A percentile compares a stretch with the other conserved stretches of the same genome.
These are phyloP conservation scores for Arthrobotrys sinensis DNA, from an alignment of 2,329 filamentous ascomycete species.

Conservation along the genomic window DNA sequence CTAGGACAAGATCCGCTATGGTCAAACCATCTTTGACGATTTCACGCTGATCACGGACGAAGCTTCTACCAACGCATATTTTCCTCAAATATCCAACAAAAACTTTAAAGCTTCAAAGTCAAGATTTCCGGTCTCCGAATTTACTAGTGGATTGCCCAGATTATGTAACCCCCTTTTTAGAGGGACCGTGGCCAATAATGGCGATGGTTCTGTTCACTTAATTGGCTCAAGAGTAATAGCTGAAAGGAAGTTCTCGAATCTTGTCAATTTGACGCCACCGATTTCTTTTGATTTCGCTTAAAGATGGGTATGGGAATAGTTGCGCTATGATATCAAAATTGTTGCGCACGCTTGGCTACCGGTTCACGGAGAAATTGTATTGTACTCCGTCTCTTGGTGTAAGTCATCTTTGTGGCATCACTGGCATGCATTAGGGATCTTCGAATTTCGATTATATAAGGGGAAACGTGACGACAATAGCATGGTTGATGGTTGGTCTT, in stretches of 20 bases:
- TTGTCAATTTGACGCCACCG: neutral
- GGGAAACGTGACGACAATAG: neutral
- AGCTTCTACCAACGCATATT: neutral
- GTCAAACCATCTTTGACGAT: no score
- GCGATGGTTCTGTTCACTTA: neutral
- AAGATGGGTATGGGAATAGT: neutral
- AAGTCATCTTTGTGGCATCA: neutral
- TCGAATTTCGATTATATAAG: neutral
- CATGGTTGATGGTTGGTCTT: neutral
- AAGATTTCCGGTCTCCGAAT: neutral
- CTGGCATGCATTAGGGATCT: neutral
- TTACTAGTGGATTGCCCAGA: neutral
- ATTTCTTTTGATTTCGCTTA: conserved; percentile 5
- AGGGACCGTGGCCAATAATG: neutral
- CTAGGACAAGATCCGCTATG: no score
- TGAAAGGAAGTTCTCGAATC: neutral
- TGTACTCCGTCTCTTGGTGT: conserved; percentile 7
- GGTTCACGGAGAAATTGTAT: neutral
- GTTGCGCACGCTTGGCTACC: neutral
- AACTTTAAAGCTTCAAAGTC: neutral
- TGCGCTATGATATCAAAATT: neutral
- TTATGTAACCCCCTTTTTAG: neutral
- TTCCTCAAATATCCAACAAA: neutral
- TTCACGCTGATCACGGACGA: no score
- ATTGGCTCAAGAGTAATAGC: neutral